Evolutionary conservation across 495 filamentous ascomycete species (phyloP), one percentile per base, ranked within the genome.

Genomic region (Aspergillus taichungensis): DNA sequence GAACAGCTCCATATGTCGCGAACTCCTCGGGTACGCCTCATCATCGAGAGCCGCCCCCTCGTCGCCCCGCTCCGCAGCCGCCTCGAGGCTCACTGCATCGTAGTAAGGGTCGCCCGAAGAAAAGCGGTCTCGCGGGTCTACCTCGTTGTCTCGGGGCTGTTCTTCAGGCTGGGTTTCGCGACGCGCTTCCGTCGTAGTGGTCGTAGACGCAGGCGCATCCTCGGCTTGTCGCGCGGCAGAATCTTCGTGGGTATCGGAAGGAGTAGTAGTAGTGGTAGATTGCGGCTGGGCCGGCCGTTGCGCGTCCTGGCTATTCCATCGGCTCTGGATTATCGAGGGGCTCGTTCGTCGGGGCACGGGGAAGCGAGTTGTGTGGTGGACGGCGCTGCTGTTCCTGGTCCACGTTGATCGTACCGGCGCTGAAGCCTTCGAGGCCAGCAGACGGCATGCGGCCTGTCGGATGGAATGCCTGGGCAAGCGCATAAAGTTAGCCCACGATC

Each of bases 391-490:
- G 18, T 4, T 4, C 18, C 18, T 58, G 45, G 72, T 55, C 43
- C 66, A 63, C 9, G 65, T 72, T 30, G 72, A 57, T 47, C 68
- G 68, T 11, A 62, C 52, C 41, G 75, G 45, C 32, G 71, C 53
- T 18, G 69, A 59, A 30, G 66, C 59, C 18, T 77, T 65, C 8
- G 76, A 66, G 34, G 73, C 63, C 49, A 79, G 68, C 29, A 74
- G 71, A 36, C 77, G 69, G 32, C 74, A 53, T 50, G 74, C 75
- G 42, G 66, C 69, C 45, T 73, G 71, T 50, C 75, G 73, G 50
- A 82, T 52, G 45, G 68, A 66, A 63, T 74, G 71, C 77, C 75
- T 80, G 13, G 9, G 6, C 13, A 43, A 18, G 34, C n/a, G 9
- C 8, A 4, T 6, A 27, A 27, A 13, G 13, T 43, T 18, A 34